Percentiles rank a stretch among this genome's conserved stretches.
Conservation (phyloP, 305 asterid species). For the Rubia peregrina region DNA sequence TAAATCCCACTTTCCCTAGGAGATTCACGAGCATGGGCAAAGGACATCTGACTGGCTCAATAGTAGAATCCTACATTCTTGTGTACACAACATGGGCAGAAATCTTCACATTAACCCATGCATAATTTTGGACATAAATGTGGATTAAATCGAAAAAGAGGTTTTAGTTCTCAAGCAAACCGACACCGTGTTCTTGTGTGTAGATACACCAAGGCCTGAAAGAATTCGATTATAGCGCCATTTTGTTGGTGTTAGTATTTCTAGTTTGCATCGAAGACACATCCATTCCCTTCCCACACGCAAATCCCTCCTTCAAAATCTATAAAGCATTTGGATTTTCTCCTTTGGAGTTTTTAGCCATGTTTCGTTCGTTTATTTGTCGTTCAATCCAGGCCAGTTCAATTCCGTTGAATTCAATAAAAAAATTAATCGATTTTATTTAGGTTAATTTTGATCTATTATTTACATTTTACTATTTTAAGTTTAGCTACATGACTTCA, state of each 20-base stretch:
- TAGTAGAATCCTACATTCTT: constrained; percentile 25
- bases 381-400: too few species aligned
- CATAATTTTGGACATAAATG: constrained; percentile 37
- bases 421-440: too few species aligned
- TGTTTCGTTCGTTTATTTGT: too few species aligned
- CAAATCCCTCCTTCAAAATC: constrained; percentile 18
- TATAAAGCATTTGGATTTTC: constrained; percentile 8
- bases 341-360: constrained; percentile 5
- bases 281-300: constrained; percentile 22
- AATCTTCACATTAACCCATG: constrained; percentile 25
- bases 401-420: too few species aligned
- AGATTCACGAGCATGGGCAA: constrained; percentile 9
- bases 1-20: constrained; percentile 29
- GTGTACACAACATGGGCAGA: constrained; percentile 1
- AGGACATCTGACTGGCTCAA: constrained; percentile 13
- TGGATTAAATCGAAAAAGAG: constrained; percentile 38
- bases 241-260: neutral
- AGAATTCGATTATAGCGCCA: neutral
- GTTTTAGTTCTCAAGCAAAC: constrained; percentile 36
- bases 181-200: constrained; percentile 41
- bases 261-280: constrained; percentile 25
- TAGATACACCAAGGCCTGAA: constrained; percentile 20
- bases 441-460: too few species aligned
- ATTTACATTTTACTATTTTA: too few species aligned
- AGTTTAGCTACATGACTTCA: too few species aligned